phyloP scores from a whole-genome alignment of 176 grass and related monocot species.

The Miscanthus lutarioriparius region DNA sequence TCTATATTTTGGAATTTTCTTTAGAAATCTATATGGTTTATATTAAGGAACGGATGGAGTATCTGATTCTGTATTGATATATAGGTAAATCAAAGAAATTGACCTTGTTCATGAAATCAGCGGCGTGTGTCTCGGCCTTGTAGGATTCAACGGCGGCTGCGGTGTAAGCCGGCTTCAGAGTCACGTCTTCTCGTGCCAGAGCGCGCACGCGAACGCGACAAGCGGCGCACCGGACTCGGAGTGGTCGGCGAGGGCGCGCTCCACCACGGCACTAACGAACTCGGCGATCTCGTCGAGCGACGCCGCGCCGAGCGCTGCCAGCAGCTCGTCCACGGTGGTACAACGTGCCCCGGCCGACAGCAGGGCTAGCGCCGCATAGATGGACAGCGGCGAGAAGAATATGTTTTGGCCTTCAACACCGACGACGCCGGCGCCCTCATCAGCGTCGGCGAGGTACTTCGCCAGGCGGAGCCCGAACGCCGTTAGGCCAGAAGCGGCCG shows the following conservation, averaged over 20 bases:
- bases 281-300: neutral
- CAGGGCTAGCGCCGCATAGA: neutral
- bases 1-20: no score
- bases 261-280: neutral
- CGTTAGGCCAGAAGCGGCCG: neutral
- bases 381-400: constrained; percentile 32
- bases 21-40: no score
- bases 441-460: neutral
- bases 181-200: constrained; percentile 29
- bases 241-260: neutral
- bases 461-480: neutral
- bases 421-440: neutral
- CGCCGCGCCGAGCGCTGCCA: constrained; percentile 13
- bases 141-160: neutral
- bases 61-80: no score
- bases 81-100: neutral
- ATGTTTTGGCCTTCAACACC: neutral
- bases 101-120: neutral
- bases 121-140: neutral
- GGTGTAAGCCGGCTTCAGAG: neutral
- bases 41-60: no score
- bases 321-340: neutral
- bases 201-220: constrained; percentile 19
- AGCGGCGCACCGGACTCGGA: neutral
- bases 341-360: neutral